Evolutionary conservation across 202 grass and related monocot species (phyloP).

Genomic region (Carex arenaria): DNA sequence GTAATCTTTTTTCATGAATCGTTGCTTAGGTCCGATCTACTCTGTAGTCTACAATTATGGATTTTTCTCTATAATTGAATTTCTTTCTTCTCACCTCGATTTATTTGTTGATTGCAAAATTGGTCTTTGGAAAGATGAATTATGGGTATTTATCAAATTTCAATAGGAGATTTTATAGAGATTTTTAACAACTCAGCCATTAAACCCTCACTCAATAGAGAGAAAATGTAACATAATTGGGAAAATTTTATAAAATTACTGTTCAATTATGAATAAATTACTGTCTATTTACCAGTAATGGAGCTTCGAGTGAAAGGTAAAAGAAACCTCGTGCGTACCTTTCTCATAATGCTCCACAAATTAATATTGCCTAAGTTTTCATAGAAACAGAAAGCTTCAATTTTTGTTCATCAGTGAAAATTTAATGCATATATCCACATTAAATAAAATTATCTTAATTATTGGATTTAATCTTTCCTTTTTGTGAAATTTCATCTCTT

Average conservation of each 20-base stretch:
- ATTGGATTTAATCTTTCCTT: not conserved
- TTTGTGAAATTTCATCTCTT: conserved; percentile 6
- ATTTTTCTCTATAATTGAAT: not conserved
- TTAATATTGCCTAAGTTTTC: conserved; percentile 28
- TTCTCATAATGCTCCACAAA: conserved; percentile 86
- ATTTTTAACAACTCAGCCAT: not conserved
- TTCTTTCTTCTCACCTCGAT: not conserved
- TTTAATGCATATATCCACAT: conserved; percentile 40
- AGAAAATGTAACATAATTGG: not conserved
- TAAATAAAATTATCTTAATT: no score
- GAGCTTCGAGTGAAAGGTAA: conserved; percentile 80
- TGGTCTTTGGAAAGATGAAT: not conserved
- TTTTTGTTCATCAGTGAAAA: conserved; percentile 32
- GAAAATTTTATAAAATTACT: not conserved
- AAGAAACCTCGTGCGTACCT: conserved; percentile 46
- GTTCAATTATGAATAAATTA: not conserved
- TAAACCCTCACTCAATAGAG: not conserved
- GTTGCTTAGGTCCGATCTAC: not conserved
- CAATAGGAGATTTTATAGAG: not conserved
- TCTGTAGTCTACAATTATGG: not conserved
- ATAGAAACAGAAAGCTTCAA: conserved; percentile 23
- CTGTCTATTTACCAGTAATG: conserved; percentile 5
- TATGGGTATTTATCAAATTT: not conserved
- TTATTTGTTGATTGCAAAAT: not conserved
- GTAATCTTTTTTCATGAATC: not conserved